phyloP scores from a whole-genome alignment of 805 yeast genomes.

The Saccharomycopsis fermentans region DNA sequence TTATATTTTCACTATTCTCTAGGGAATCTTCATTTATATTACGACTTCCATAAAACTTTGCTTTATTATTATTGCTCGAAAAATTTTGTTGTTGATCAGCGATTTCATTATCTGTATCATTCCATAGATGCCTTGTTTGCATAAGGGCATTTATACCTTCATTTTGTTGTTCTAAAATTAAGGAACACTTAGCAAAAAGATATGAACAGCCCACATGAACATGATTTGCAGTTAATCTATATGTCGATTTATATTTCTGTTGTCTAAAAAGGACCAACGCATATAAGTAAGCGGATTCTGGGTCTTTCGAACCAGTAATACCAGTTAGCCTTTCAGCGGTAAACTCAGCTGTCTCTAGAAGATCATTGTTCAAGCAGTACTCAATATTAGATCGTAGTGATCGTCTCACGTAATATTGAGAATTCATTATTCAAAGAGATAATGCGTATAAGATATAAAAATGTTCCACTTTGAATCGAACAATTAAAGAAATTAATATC shows the following conservation, averaged over 20 bases:
- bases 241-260: conserved; percentile 53
- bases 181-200: conserved; percentile 60
- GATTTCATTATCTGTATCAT: conserved; percentile 4
- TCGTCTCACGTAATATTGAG: conserved; percentile 24
- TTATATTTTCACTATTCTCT: conserved; percentile 20
- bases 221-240: conserved; percentile 35
- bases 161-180: conserved; percentile 40
- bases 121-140: conserved; percentile 31
- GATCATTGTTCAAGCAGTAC: conserved; percentile 62
- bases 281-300: conserved; percentile 58
- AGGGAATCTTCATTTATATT: not conserved
- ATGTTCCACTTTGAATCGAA: not conserved
- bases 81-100: not conserved
- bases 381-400: conserved; percentile 50
- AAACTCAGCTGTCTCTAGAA: conserved; percentile 70
- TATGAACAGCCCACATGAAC: conserved; percentile 68
- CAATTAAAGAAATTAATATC: not conserved
- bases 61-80: not conserved
- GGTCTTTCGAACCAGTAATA: conserved; percentile 31
- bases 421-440: conserved; percentile 15
- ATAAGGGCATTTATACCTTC: conserved; percentile 53
- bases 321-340: conserved; percentile 76
- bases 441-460: too few species aligned
- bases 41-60: not conserved
- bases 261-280: conserved; percentile 56